These are phyloP conservation scores for Phytopythium ostracodes DNA, from an alignment of 352 stramenopile species.

Conservation along the genomic window DNA sequence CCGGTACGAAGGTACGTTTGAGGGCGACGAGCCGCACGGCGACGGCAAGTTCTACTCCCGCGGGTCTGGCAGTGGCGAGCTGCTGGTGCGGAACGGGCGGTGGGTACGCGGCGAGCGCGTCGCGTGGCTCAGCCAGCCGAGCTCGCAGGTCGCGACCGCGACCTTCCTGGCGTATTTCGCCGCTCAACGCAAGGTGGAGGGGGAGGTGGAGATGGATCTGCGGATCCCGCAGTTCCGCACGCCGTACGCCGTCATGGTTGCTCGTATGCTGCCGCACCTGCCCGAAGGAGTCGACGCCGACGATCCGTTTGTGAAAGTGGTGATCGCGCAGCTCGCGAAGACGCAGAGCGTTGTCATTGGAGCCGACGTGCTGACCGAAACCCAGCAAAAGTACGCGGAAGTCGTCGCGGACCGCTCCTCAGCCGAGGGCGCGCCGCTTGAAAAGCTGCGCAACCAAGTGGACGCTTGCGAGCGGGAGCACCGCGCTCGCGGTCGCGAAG, in stretches of 20 bases:
- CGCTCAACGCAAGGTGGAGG: constrained; percentile 26
- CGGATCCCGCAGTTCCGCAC: constrained; percentile 62
- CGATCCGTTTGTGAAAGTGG: constrained; percentile 66
- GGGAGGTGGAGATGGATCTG: constrained; percentile 65
- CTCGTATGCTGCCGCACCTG: constrained; percentile 61
- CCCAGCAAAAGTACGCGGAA: constrained; percentile 27
- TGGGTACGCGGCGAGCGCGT: constrained; percentile 65
- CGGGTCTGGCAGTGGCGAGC: constrained; percentile 27
- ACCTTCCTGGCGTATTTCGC: constrained; percentile 81
- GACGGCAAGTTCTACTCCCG: constrained; percentile 65
- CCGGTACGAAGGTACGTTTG: constrained; percentile 88
- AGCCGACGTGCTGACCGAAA: constrained; percentile 57
- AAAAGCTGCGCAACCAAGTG: constrained; percentile 46
- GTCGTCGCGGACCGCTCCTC: constrained; percentile 16
- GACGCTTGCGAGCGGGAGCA: constrained; percentile 41
- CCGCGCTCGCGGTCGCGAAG: constrained; percentile 25
- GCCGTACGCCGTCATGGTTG: constrained; percentile 80
- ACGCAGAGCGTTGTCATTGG: constrained; percentile 72
- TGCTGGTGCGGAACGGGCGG: constrained; percentile 51
- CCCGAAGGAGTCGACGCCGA: constrained; percentile 61
- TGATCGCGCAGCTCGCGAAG: constrained; percentile 72
- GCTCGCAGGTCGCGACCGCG: constrained; percentile 59
- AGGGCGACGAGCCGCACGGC: constrained; percentile 81
- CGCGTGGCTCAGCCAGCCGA: constrained; percentile 64
- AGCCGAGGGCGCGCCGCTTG: constrained; percentile 27